A percentile compares a stretch with the other conserved stretches of the same genome.
These are phyloP conservation scores for Ambispora gerdemannii DNA, from an alignment of 192 early-diverging fungal species.

Conservation along the genomic window DNA sequence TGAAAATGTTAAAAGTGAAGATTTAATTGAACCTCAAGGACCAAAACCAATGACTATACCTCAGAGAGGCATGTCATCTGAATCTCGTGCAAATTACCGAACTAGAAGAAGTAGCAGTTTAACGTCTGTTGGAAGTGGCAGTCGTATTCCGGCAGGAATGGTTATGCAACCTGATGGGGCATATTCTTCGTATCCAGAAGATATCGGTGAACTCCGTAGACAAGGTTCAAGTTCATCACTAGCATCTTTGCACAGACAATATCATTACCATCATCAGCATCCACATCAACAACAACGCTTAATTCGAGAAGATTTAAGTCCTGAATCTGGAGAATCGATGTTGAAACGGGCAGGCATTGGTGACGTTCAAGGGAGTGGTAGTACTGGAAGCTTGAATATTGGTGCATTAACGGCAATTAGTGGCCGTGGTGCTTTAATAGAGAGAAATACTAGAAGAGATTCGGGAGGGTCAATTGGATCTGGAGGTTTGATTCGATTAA, in stretches of 20 bases:
- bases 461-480: not conserved
- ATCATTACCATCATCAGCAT: not conserved
- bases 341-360: not conserved
- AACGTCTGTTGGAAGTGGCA: not conserved
- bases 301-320: not conserved
- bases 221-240: not conserved
- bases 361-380: not conserved
- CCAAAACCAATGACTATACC: not conserved
- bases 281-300: not conserved
- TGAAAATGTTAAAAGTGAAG: not conserved
- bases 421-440: not conserved
- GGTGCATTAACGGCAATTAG: not conserved
- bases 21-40: not conserved
- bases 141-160: not conserved
- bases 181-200: not conserved
- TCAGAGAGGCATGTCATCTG: not conserved
- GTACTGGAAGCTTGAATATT: not conserved
- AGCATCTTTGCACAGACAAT: not conserved
- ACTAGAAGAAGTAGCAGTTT: not conserved
- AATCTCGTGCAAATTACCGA: not conserved
- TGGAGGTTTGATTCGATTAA: not conserved
- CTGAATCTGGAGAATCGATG: not conserved
- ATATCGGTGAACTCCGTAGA: not conserved
- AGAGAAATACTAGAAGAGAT: not conserved
- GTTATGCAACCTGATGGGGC: not conserved